Percentiles rank a stretch among this genome's conserved stretches.
Evolutionary conservation across 805 yeast genomes (phyloP).

Genomic region (Candida boidinii): DNA sequence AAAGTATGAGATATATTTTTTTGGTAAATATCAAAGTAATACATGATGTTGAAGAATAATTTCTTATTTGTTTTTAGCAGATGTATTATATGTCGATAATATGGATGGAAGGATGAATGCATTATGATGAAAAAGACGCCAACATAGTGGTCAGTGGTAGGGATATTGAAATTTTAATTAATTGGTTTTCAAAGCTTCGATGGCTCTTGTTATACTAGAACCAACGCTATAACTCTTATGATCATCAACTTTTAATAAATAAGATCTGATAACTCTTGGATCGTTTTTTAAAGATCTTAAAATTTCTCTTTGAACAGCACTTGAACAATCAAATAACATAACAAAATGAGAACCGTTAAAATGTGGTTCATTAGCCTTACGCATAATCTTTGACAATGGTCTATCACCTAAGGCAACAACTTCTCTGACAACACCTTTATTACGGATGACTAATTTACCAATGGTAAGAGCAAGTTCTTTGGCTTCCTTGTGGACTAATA

Average conservation of each 20-base stretch:
- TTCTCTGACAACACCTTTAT: constrained; percentile 90
- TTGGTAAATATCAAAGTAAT: too few relatives aligned
- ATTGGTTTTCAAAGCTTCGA: constrained; percentile 13
- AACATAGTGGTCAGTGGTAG: too few relatives aligned
- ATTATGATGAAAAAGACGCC: too few relatives aligned
- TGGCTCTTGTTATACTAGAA: constrained; percentile 43
- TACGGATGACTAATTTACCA: constrained; percentile 74
- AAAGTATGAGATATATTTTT: too few relatives aligned
- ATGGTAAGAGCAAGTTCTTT: constrained; percentile 50
- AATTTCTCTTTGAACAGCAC: constrained; percentile 81
- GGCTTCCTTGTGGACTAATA: constrained; percentile 47
- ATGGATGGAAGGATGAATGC: too few relatives aligned
- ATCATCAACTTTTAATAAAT: constrained; percentile 56
- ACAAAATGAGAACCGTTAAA: constrained; percentile 85
- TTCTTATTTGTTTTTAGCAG: too few relatives aligned
- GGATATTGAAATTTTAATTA: too few relatives aligned
- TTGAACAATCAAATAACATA: constrained; percentile 79
- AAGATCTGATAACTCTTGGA: constrained; percentile 83
- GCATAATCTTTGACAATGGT: constrained; percentile 71
- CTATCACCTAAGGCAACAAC: constrained; percentile 72
- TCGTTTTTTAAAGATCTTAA: constrained; percentile 73
- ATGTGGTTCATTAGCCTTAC: constrained; percentile 81
- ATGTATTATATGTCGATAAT: too few relatives aligned
- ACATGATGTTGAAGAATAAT: too few relatives aligned
- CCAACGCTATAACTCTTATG: constrained; percentile 45